Conservation (phyloP, 306 rosid species). For the Vachellia pachyceras region DNA sequence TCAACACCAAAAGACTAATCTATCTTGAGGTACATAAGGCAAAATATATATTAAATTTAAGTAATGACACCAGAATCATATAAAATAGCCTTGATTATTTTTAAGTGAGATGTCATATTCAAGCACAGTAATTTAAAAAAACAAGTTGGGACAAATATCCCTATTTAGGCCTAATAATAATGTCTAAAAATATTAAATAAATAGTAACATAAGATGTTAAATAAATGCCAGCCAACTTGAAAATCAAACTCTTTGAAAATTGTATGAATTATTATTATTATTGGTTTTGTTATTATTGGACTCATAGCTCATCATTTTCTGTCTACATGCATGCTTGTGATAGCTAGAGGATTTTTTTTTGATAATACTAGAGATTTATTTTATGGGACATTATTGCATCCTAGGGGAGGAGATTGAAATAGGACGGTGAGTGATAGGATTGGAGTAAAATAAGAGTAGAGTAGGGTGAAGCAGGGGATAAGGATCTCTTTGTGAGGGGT, state of each 20-base stretch:
- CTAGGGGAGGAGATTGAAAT: conserved; percentile 27
- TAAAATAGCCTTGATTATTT: neutral
- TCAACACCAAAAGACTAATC: neutral
- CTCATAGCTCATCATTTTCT: neutral
- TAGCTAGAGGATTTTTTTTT: neutral
- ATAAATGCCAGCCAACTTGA: neutral
- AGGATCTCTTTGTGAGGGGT: conserved; percentile 39
- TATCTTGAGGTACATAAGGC: no score
- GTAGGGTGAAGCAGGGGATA: conserved; percentile 33
- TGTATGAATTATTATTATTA: neutral
- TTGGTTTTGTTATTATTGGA: neutral
- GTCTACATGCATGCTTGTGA: neutral
- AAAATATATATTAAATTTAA: no score
- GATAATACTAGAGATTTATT: no score
- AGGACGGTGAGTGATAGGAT: conserved; percentile 14
- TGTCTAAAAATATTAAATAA: neutral
- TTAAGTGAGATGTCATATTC: no score
- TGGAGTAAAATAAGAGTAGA: neutral
- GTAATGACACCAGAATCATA: neutral
- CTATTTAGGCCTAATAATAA: neutral
- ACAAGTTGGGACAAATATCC: neutral
- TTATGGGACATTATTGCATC: neutral
- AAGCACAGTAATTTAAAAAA: no score
- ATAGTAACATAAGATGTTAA: neutral
- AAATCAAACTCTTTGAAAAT: neutral